A percentile compares a stretch with the other conserved stretches of the same genome.
phyloP scores from a whole-genome alignment of 1,284 basidiomycete species.

The Ceraceosorus bombacis region DNA sequence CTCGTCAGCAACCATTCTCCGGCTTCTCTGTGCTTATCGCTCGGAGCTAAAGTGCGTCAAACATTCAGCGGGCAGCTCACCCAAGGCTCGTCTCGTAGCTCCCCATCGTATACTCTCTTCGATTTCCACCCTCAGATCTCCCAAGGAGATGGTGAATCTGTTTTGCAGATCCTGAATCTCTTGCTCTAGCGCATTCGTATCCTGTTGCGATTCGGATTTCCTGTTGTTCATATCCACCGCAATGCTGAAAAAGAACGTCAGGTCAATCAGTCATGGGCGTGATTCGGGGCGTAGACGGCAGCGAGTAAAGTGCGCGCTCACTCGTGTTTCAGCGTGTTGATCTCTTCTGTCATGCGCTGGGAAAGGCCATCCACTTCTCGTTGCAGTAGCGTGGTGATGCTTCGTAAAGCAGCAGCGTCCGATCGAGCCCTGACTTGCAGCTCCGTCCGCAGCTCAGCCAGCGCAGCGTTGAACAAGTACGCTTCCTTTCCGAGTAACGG shows the following conservation, averaged over 20 bases:
- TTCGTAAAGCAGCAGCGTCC: constrained; percentile 70
- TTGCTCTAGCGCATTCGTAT: constrained; percentile 78
- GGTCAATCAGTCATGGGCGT: constrained; percentile 1
- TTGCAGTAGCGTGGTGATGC: constrained; percentile 67
- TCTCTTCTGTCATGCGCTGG: constrained; percentile 88
- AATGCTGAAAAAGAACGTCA: constrained; percentile 50
- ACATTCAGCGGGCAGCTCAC: not conserved
- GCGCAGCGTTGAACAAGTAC: constrained; percentile 86
- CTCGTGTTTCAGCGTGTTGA: constrained; percentile 81
- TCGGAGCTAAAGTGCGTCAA: no score
- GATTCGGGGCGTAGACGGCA: not conserved
- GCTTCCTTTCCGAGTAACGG: constrained; percentile 55
- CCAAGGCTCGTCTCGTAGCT: constrained; percentile 39
- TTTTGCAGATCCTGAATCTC: constrained; percentile 65
- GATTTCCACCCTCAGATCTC: constrained; percentile 46
- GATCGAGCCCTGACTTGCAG: constrained; percentile 74
- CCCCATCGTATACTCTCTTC: constrained; percentile 49
- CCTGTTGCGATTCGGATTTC: constrained; percentile 83
- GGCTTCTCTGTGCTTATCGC: no score
- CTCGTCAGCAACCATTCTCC: no score
- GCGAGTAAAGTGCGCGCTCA: constrained; percentile 32
- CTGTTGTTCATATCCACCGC: constrained; percentile 93
- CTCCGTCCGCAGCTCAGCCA: constrained; percentile 84
- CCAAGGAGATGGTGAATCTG: constrained; percentile 46
- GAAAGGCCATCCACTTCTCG: constrained; percentile 80